phyloP scores from a whole-genome alignment of 768 basidiomycete species.

The Sarcomyxa edulis region DNA sequence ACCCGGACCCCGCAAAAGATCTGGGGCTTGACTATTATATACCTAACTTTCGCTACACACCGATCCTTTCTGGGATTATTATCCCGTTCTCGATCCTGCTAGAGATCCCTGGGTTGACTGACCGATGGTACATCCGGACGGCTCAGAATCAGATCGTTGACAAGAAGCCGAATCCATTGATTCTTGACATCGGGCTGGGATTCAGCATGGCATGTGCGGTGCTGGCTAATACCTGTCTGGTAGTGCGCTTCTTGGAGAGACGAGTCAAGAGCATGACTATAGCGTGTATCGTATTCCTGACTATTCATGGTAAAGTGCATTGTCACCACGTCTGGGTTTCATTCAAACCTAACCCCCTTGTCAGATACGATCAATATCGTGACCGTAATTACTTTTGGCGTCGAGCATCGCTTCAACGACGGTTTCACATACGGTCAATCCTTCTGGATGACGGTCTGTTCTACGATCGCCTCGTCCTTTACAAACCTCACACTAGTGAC shows the following conservation, averaged over 20 bases:
- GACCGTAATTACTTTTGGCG: slow-evolving; percentile 56
- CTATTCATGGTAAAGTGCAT: slow-evolving; percentile 52
- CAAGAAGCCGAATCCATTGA: slow-evolving; percentile 42
- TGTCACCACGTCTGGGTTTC: neutral
- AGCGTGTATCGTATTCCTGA: slow-evolving; percentile 55
- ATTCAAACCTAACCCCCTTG: neutral
- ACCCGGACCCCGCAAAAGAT: slow-evolving; percentile 15
- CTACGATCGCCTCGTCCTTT: slow-evolving; percentile 58
- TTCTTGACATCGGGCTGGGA: slow-evolving; percentile 57
- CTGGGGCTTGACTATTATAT: slow-evolving; percentile 26
- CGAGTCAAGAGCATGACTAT: slow-evolving; percentile 59
- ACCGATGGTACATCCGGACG: slow-evolving; percentile 67
- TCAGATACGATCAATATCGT: slow-evolving; percentile 67
- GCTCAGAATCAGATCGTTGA: slow-evolving; percentile 39
- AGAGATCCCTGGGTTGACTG: slow-evolving; percentile 76
- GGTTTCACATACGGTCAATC: slow-evolving; percentile 67
- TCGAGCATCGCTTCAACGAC: slow-evolving; percentile 52
- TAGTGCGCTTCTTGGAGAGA: slow-evolving; percentile 70
- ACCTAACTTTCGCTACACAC: slow-evolving; percentile 58
- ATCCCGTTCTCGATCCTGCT: slow-evolving; percentile 79
- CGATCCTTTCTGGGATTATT: slow-evolving; percentile 61
- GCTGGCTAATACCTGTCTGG: slow-evolving; percentile 61
- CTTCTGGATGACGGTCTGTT: slow-evolving; percentile 77
- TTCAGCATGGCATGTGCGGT: slow-evolving; percentile 67
- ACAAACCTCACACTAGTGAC: slow-evolving; percentile 64